Base-by-base conservation (phyloP, 2,329 filamentous ascomycete species). In the Dothideomycetes sp. region DNA sequence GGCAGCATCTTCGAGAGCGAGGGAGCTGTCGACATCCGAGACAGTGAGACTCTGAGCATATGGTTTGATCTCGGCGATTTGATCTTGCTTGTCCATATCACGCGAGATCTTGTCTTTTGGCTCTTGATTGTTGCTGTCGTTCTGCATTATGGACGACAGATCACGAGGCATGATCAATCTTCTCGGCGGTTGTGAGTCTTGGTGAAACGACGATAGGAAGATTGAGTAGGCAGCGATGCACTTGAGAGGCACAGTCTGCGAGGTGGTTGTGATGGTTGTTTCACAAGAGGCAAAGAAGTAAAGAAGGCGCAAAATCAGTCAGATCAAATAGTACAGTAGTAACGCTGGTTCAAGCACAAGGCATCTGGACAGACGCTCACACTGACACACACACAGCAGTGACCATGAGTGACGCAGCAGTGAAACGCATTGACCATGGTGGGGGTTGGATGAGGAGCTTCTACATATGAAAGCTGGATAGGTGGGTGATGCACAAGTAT, bases 1-100 rank as follows among this genome's bases (percentile, higher is more conserved):
- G 7, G 71, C 61, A 23, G 63, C 70, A 41, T 71, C 65, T 55
- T 81, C 76, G 13, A 80, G 67, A 46, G 61, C 61, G 46, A 74
- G 63, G 57, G 76, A 79, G 49, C 73, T 76, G 22, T 80, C 76
- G 34, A 81, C 58, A 51, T 86, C 79, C 18, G 72, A 73, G 33
- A 74, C 61, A 28, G 76, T 84, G 36, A 95, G 70, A 19, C 82
- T 74, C 38, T 84, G 77, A n/a, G 83, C 73, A 53, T 83, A 82
- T 18, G 85, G 78, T 53, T 84, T 74, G 53, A 85, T 74, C 36
- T 80, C 78, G 8, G 66, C 69, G 33, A 71, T 55, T 25, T 69
- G 51, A 45, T 70, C 64, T 44, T 70, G 57, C 49, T 51, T 53
- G 17, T 47, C 42, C 49, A 53, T 57, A 51, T 51, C 47, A 9